These are phyloP conservation scores for Phytopythium vexans DNA, from an alignment of 352 stramenopile genomes.

Conservation along the genomic window DNA sequence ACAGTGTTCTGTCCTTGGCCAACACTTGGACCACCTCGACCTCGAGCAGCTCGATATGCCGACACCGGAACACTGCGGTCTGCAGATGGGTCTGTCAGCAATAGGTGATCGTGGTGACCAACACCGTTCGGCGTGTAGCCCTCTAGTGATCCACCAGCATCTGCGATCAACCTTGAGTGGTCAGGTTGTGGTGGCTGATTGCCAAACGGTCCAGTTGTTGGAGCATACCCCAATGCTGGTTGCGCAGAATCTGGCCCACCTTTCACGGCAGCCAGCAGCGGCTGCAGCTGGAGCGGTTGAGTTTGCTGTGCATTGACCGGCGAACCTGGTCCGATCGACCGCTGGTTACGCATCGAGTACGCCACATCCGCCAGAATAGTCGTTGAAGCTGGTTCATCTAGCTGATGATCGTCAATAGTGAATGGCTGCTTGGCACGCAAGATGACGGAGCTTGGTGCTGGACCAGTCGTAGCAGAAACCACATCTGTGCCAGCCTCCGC, in stretches of 20 bases:
- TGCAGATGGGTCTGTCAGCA: too few species aligned
- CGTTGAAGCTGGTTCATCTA: slow-evolving; percentile 8
- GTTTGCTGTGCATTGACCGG: neutral
- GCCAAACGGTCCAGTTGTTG: neutral
- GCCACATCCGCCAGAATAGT: slow-evolving; percentile 26
- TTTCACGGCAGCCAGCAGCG: slow-evolving; percentile 7
- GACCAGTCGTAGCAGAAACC: neutral
- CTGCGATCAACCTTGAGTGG: neutral
- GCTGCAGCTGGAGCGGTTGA: neutral
- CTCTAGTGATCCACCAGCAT: neutral
- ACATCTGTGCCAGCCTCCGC: neutral
- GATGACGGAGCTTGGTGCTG: slow-evolving; percentile 11
- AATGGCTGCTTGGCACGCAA: slow-evolving; percentile 17
- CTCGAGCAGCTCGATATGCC: neutral
- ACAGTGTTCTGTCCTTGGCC: neutral
- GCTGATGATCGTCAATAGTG: slow-evolving; percentile 10
- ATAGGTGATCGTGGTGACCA: too few species aligned
- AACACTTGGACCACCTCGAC: neutral
- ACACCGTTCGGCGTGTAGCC: too few species aligned
- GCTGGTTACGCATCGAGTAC: slow-evolving; percentile 25
- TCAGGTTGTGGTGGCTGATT: neutral
- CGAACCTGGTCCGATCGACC: too few species aligned
- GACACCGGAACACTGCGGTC: too few species aligned
- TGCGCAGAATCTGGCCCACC: neutral
- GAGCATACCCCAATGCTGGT: slow-evolving; percentile 1